Base-by-base conservation (phyloP, 2,329 filamentous ascomycete genomes). In the Diaporthe aspalathi region DNA sequence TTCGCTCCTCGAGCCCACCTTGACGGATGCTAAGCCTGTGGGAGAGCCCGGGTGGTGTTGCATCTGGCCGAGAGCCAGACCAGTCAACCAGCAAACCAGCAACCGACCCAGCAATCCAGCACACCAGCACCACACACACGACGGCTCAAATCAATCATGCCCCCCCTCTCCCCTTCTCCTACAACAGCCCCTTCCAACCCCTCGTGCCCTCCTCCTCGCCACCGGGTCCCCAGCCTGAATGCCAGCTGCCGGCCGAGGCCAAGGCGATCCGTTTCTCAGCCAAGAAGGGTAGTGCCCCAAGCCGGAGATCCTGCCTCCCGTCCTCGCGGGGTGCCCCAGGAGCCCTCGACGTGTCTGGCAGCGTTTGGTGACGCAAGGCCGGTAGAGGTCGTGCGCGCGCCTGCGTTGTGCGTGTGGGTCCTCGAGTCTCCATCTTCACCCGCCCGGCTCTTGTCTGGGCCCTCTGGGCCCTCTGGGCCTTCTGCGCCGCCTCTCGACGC, bases 211-310 rank as follows among this genome's bases (percentile, higher is more conserved):
- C 35, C 54, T 43, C 32, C 22, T 38, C 22, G 32, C 32, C 24
- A 5, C 35, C 5, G 5, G 5, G 5, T 9, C 32, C 32, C 52
- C 57, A 32, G 24, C 40, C 40, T 63, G 68, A n/a, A 53, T 43
- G 56, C 68, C 56, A 70, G 53, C 69, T 70, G 60, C 69, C 62
- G 60, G 65, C 35, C 20, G 17, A 63, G 45, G 70, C 70, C 70
- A 71, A 71, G 70, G 52, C 52, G 38, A 60, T 60, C 47, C 63
- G 65, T 68, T 50, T 50, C 70, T 68, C 56, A 49, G 52, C 68
- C 60, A 70, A 70, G 68, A 29, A 35, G 57, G 57, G 57, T 45
- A 49, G 38, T 20, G 52, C 52, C 32, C 60, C 43, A 63, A 29
- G 20, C 49, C 43, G 60, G 43, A 24, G 60, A 63, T 49, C 60